Base-by-base conservation (phyloP, 1,284 basidiomycete genomes). In the Heterobasidion irregulare region DNA sequence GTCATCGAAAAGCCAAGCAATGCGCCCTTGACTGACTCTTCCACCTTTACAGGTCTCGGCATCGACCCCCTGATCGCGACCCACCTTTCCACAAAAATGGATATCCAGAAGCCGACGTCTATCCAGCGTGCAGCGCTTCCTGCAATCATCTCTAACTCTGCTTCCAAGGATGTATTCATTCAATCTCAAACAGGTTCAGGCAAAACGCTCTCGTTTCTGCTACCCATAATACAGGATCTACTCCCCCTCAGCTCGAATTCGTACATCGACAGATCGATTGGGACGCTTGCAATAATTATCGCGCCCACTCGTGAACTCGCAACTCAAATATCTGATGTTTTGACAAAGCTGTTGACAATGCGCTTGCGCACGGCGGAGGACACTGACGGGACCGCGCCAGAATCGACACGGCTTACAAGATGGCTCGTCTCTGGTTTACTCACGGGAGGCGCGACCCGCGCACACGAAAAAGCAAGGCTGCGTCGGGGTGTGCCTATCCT, bases 121-220 rank as follows among this genome's bases (percentile, higher is more conserved):
- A 95, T 98, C 60, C 96, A 99, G 71, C 80, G 89, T 58, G 82
- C 86, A 8, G 82, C 89, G 1, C 75, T 99, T 16, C 86, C 92
- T 5, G 75, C 84, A 45, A 78, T 98, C 48, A 74, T 94, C 1
- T 72, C 75, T 10, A 65, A 70, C 2, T 57, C 71, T 2, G 63
- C 66, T 18, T 71, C 71, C 32, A 78, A 89, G 55, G 97, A 99
- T 69, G 83, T 93, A 13, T 94, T 99, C 67, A 90, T 99, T 54
- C 95, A 98, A 68, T 92, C 94, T 5, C 96, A 99, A 68, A 99
- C 97, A 0, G 97, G 97, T 57, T 98, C 95, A 0, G 97, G 97
- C 63, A 99, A 99, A 74, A 99, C 96, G 0, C 75, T 99, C 19
- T 84, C 96, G 2, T 99, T 92, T 72, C 82, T 99, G 15, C 82